Percentiles rank a stretch among this genome's conserved stretches.
Evolutionary conservation across 805 yeast genomes (phyloP).

Genomic region (Pichia cephalocereana): DNA sequence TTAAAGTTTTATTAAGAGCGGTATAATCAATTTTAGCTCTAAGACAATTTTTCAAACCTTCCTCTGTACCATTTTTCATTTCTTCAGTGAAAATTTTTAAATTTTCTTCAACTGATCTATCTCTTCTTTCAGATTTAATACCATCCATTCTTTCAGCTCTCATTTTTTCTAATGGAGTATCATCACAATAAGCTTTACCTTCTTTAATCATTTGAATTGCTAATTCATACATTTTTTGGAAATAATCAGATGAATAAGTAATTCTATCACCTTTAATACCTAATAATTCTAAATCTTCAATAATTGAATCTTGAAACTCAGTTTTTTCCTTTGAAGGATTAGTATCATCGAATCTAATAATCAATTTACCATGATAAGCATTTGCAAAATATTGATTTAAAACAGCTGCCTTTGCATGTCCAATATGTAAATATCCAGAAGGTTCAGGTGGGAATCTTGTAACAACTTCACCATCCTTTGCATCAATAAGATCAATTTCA

Average conservation of each 20-base stretch:
- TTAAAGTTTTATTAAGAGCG: slow-evolving; percentile 85
- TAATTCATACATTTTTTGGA: slow-evolving; percentile 79
- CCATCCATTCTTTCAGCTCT: slow-evolving; percentile 99
- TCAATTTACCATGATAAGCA: slow-evolving; percentile 90
- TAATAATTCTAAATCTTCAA: slow-evolving; percentile 82
- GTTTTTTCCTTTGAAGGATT: slow-evolving; percentile 94
- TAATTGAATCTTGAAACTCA: slow-evolving; percentile 89
- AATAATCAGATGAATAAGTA: slow-evolving; percentile 91
- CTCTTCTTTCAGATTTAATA: slow-evolving; percentile 84
- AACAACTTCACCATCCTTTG: slow-evolving; percentile 89
- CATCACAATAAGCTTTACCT: slow-evolving; percentile 96
- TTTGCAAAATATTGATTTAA: slow-evolving; percentile 95
- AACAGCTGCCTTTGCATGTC: slow-evolving; percentile 98
- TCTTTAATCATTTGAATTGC: slow-evolving; percentile 85
- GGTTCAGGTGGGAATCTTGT: slow-evolving; percentile 99
- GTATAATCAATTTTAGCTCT: slow-evolving; percentile 95
- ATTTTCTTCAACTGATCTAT: slow-evolving; percentile 88
- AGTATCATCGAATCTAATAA: slow-evolving; percentile 96
- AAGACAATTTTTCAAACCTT: slow-evolving; percentile 83
- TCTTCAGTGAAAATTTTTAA: slow-evolving; percentile 76
- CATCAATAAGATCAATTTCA: slow-evolving; percentile 87
- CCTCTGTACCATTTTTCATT: slow-evolving; percentile 91
- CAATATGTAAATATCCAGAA: slow-evolving; percentile 97
- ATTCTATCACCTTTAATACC: slow-evolving; percentile 88
- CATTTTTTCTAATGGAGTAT: slow-evolving; percentile 90